Percentiles rank a stretch among this genome's conserved stretches.
Evolutionary conservation across 805 yeast genomes (phyloP).

Genomic region (Barnettozyma siamensis): DNA sequence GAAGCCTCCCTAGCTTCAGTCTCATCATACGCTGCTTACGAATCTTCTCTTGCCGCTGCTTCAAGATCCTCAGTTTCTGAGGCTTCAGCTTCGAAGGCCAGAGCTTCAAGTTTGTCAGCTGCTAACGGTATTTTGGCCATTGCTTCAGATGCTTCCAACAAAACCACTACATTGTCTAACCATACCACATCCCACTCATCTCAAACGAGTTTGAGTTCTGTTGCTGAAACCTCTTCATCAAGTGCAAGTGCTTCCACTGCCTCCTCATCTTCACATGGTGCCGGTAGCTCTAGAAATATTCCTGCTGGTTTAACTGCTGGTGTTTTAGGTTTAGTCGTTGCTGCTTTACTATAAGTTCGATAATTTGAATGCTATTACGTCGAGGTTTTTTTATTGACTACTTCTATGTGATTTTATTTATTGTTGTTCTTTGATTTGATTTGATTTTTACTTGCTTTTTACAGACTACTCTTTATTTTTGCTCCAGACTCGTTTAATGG

Average conservation of each 20-base stretch:
- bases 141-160: slow-evolving; percentile 20
- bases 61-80: not conserved
- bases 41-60: too few species aligned
- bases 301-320: slow-evolving; percentile 26
- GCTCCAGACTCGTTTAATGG: not conserved
- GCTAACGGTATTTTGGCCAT: slow-evolving; percentile 27
- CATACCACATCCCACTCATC: slow-evolving; percentile 14
- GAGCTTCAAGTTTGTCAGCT: slow-evolving; percentile 24
- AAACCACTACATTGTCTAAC: slow-evolving; percentile 26
- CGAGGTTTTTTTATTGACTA: not conserved
- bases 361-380: not conserved
- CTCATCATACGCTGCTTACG: slow-evolving; percentile 17
- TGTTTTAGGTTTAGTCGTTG: slow-evolving; percentile 23
- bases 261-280: slow-evolving; percentile 22
- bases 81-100: slow-evolving; percentile 11
- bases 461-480: not conserved
- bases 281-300: slow-evolving; percentile 22
- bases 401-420: not conserved
- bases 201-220: not conserved
- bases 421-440: not conserved
- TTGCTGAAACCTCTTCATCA: slow-evolving; percentile 16
- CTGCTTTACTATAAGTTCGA: slow-evolving; percentile 21
- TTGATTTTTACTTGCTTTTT: not conserved
- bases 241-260: slow-evolving; percentile 18
- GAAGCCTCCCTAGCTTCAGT: slow-evolving; percentile 4